These are phyloP conservation scores for Auriscalpium orientale DNA, from an alignment of 768 basidiomycete species.

Conservation along the genomic window DNA sequence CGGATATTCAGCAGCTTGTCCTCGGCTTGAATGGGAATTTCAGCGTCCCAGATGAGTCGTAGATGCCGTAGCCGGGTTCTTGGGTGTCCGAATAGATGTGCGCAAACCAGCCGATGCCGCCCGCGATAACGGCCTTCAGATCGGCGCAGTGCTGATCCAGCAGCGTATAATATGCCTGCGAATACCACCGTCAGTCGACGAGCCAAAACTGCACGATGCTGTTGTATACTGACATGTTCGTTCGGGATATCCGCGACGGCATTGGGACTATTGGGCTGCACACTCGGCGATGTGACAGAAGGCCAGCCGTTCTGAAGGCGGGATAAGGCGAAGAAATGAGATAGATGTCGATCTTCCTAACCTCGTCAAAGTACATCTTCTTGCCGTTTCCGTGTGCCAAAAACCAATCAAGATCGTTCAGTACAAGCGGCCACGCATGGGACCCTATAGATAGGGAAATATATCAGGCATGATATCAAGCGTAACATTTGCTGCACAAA, in stretches of 20 bases:
- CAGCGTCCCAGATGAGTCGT: constrained; percentile 34
- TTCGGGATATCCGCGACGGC: constrained; percentile 58
- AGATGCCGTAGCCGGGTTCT: constrained; percentile 67
- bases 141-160: constrained; percentile 57
- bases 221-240: constrained; percentile 35
- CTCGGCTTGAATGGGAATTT: constrained; percentile 64
- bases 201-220: no score
- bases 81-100: constrained; percentile 68
- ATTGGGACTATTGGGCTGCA: constrained; percentile 55
- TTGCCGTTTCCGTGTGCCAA: constrained; percentile 54
- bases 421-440: constrained; percentile 57
- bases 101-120: constrained; percentile 76
- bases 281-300: constrained; percentile 49
- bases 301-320: constrained; percentile 70
- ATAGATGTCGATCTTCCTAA: constrained; percentile 16
- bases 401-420: constrained; percentile 59
- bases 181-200: constrained; percentile 11
- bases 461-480: no score
- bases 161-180: constrained; percentile 54
- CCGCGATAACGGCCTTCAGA: constrained; percentile 50
- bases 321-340: not conserved
- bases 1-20: constrained; percentile 30
- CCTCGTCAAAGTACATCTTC: constrained; percentile 73
- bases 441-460: constrained; percentile 30
- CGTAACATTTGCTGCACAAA: constrained; percentile 15